These are phyloP conservation scores for Cyberlindnera sargentensis DNA, from an alignment of 805 yeast species.

Conservation along the genomic window DNA sequence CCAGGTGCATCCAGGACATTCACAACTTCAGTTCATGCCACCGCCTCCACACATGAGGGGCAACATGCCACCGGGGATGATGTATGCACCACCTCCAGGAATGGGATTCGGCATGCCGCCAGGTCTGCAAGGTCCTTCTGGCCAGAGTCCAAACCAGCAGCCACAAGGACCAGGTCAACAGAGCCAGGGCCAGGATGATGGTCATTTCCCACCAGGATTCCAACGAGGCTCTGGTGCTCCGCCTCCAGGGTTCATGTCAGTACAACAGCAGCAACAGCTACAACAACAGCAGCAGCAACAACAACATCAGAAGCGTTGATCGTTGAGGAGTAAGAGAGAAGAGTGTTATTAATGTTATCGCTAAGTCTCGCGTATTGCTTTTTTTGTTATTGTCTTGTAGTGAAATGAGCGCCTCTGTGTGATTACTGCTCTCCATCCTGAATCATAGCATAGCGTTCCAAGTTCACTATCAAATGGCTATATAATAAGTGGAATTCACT, in stretches of 20 bases:
- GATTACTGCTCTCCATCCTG: no score
- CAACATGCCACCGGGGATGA: slow-evolving; percentile 11
- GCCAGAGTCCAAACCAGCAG: background rate
- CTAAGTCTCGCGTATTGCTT: no score
- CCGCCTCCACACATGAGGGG: slow-evolving; percentile 11
- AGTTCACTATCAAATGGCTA: no score
- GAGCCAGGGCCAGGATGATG: background rate
- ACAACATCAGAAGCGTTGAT: no score
- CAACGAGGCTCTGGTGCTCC: background rate
- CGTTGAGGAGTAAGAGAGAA: no score
- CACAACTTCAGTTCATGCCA: slow-evolving; percentile 7
- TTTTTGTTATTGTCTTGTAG: no score
- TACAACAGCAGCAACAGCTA: background rate
- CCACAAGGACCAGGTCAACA: background rate
- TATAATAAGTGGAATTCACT: no score
- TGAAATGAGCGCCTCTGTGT: no score
- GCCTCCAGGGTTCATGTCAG: background rate
- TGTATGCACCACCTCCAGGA: slow-evolving; percentile 1
- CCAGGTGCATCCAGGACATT: background rate
- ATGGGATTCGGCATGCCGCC: background rate
- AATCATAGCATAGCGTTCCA: no score
- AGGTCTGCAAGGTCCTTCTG: background rate
- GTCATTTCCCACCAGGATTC: background rate
- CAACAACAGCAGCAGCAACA: no score
- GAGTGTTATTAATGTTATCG: no score